Percentiles rank a stretch among this genome's conserved stretches.
These are phyloP conservation scores for Lentinula novae-zelandiae DNA, from an alignment of 1,284 basidiomycete species.

Conservation along the genomic window DNA sequence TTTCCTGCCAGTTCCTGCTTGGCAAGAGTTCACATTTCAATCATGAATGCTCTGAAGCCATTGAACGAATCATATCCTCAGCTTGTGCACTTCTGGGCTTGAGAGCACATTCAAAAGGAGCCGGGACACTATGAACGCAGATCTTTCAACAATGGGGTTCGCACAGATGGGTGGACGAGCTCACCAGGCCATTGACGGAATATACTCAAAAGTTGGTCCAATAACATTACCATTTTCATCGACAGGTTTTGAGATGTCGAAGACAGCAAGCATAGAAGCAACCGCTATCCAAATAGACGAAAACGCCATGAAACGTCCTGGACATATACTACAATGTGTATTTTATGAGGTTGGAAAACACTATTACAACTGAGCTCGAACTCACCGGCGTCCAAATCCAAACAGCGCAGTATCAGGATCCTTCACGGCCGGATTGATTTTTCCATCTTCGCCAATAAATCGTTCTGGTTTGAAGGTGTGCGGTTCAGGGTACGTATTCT, in stretches of 20 bases:
- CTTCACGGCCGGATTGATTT: constrained; percentile 24
- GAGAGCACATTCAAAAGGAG: constrained; percentile 13
- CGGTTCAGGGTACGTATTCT: constrained; percentile 28
- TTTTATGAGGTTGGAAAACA: not conserved
- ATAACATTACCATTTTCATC: constrained; percentile 27
- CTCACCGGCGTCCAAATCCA: constrained; percentile 33
- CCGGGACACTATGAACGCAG: constrained; percentile 6
- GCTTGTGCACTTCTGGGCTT: constrained; percentile 9
- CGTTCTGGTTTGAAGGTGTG: constrained; percentile 35
- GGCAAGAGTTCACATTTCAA: no score
- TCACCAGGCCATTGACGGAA: constrained; percentile 15
- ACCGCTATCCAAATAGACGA: constrained; percentile 35
- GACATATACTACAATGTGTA: constrained; percentile 31
- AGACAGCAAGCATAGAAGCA: constrained; percentile 34
- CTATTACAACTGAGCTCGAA: not conserved
- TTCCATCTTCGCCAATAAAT: constrained; percentile 28
- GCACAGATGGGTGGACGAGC: not conserved
- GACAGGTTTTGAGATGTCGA: constrained; percentile 30
- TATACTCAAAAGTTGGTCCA: constrained; percentile 12
- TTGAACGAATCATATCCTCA: constrained; percentile 12
- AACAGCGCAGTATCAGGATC: constrained; percentile 27
- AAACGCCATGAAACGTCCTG: constrained; percentile 39
- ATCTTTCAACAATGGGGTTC: not conserved
- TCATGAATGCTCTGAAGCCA: not conserved
- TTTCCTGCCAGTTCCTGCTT: no score